These are phyloP conservation scores for Nicotiana otophora DNA, from an alignment of 257 asterid species.

Conservation along the genomic window DNA sequence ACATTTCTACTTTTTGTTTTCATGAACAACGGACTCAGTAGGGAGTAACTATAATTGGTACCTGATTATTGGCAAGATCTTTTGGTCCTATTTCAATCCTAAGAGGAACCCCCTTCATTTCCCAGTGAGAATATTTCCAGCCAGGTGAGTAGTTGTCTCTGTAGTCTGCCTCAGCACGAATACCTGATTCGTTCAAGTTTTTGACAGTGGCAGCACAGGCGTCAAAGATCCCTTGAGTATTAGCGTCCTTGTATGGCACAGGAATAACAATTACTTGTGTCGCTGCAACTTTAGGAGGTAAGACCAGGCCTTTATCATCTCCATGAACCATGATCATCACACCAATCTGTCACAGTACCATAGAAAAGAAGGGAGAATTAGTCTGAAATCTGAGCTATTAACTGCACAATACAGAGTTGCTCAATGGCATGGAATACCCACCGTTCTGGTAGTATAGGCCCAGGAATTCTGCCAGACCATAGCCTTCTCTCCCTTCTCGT, in stretches of 20 bases:
- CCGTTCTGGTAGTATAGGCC: constrained; percentile 98
- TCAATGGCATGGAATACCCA: constrained; percentile 18
- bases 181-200: constrained; percentile 67
- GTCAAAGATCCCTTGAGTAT: constrained; percentile 75
- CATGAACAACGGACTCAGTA: not conserved
- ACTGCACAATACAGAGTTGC: not conserved
- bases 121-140: constrained; percentile 99
- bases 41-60: constrained; percentile 12
- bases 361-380: constrained; percentile 8
- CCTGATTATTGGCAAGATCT: constrained; percentile 91
- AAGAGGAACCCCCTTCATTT: constrained; percentile 98
- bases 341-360: constrained; percentile 58
- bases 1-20: not conserved
- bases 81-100: constrained; percentile 97
- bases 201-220: constrained; percentile 75
- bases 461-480: constrained; percentile 99
- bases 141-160: constrained; percentile 98
- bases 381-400: not conserved
- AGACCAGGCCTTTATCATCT: constrained; percentile 90
- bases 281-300: constrained; percentile 95
- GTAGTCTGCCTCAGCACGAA: constrained; percentile 80
- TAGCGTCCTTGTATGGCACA: constrained; percentile 92
- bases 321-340: constrained; percentile 98
- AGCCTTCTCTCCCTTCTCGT: constrained; percentile 88
- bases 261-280: constrained; percentile 82